Conservation (phyloP, 73 alveolate genomes). For the Paramecium biaurelia region DNA sequence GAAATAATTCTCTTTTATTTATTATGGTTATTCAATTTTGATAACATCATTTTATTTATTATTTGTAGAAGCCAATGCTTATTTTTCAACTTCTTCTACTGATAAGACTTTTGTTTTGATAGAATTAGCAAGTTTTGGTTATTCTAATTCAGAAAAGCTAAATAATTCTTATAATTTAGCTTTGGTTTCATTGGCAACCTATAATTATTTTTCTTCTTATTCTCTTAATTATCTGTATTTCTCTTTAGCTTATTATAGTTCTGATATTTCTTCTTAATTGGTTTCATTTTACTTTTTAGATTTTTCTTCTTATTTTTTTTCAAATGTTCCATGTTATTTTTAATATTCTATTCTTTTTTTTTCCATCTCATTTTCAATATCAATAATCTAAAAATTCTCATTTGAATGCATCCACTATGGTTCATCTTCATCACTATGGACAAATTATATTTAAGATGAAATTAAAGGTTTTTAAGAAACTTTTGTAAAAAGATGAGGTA, state of each 20-base stretch:
- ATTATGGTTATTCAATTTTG: not conserved
- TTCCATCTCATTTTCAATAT: not conserved
- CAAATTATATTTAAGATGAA: not conserved
- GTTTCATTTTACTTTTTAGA: not conserved
- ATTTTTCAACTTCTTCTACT: not conserved
- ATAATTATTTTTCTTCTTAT: not conserved
- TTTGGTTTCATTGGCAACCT: not conserved
- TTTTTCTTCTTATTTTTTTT: not conserved
- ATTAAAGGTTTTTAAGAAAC: not conserved
- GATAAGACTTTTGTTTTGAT: not conserved
- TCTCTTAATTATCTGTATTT: not conserved
- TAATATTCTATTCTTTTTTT: not conserved
- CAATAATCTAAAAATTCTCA: not conserved
- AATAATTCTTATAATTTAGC: not conserved
- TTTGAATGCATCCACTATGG: not conserved
- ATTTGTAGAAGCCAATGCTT: not conserved
- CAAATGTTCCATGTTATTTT: constrained; percentile 4
- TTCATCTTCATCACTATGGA: not conserved
- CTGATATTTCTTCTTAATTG: not conserved
- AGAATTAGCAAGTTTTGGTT: not conserved
- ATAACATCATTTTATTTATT: not conserved
- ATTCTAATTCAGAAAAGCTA: not conserved
- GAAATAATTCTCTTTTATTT: not conserved
- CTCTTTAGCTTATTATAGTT: not conserved
- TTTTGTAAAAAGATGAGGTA: not conserved